Percentiles rank a stretch among this genome's conserved stretches.
Evolutionary conservation across 2,329 filamentous ascomycete genomes (phyloP).

Genomic region (Colletotrichum ledebouriae): DNA sequence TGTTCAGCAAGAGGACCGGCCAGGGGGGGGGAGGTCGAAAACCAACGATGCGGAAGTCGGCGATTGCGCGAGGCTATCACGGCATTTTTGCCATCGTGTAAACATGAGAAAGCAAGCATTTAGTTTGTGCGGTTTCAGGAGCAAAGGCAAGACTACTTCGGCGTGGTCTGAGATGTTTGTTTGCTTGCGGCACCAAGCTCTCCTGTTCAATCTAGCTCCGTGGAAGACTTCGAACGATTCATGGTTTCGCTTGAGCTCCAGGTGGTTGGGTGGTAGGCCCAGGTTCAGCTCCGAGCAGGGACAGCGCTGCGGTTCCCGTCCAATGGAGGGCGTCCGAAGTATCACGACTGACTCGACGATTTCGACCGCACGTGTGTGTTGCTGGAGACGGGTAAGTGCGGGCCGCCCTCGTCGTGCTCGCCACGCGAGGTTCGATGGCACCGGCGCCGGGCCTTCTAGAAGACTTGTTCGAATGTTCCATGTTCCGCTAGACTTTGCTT

Average conservation of each 20-base stretch:
- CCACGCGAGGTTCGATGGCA: too few species aligned
- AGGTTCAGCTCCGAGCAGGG: too few species aligned
- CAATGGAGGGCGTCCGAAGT: not conserved
- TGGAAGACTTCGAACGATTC: constrained; percentile 1
- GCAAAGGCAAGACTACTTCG: constrained; percentile 9
- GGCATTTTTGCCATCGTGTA: not conserved
- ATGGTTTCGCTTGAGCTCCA: not conserved
- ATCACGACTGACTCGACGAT: not conserved
- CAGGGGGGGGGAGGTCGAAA: too few species aligned
- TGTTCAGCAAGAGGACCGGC: not conserved
- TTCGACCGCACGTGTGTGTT: too few species aligned
- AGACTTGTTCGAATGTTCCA: too few species aligned
- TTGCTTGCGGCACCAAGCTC: not conserved
- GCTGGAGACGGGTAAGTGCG: too few species aligned
- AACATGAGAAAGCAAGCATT: not conserved
- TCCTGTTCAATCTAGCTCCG: too few species aligned
- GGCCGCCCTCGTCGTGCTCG: too few species aligned
- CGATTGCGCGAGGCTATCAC: not conserved
- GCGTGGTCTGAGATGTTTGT: not conserved
- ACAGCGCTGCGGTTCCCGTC: not conserved
- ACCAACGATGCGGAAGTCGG: not conserved
- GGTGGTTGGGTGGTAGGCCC: too few species aligned
- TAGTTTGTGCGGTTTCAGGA: not conserved
- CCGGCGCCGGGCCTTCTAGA: too few species aligned
- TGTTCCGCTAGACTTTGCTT: too few species aligned